Evolutionary conservation across 208 protist species (phyloP).

Genomic region (Crithidia brevicula): DNA sequence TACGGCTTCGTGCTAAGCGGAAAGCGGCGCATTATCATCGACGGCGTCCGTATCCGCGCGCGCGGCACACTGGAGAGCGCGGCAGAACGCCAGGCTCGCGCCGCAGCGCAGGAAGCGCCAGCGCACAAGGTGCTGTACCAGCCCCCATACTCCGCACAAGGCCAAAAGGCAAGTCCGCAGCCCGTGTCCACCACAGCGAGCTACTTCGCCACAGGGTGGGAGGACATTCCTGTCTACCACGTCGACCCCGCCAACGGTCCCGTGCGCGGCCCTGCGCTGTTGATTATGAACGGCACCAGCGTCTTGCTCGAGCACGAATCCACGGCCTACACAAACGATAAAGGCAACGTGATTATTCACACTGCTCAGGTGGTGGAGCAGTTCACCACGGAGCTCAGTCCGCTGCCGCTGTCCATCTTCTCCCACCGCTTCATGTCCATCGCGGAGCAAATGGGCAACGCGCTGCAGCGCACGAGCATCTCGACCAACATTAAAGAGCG

Average conservation of each 20-base stretch:
- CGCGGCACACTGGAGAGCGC: slow-evolving; percentile 41
- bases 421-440: slow-evolving; percentile 97
- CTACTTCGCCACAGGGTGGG: slow-evolving; percentile 59
- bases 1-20: slow-evolving; percentile 90
- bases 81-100: slow-evolving; percentile 19
- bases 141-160: slow-evolving; percentile 40
- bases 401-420: slow-evolving; percentile 94
- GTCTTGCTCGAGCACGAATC: slow-evolving; percentile 90
- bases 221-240: slow-evolving; percentile 68
- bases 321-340: slow-evolving; percentile 73
- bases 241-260: slow-evolving; percentile 45
- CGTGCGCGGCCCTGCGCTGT: slow-evolving; percentile 88
- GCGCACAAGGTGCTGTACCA: slow-evolving; percentile 23
- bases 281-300: slow-evolving; percentile 92
- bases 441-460: slow-evolving; percentile 97
- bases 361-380: slow-evolving; percentile 44
- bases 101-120: slow-evolving; percentile 17
- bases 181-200: slow-evolving; percentile 26
- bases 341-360: slow-evolving; percentile 84
- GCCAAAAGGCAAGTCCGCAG: slow-evolving; percentile 26
- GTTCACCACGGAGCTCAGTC: slow-evolving; percentile 58
- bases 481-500: slow-evolving; percentile 97
- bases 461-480: slow-evolving; percentile 95
- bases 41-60: slow-evolving; percentile 92
- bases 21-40: slow-evolving; percentile 84